These are phyloP conservation scores for Blastocystis sp. DNA, from an alignment of 352 stramenopile genomes.

Conservation along the genomic window DNA sequence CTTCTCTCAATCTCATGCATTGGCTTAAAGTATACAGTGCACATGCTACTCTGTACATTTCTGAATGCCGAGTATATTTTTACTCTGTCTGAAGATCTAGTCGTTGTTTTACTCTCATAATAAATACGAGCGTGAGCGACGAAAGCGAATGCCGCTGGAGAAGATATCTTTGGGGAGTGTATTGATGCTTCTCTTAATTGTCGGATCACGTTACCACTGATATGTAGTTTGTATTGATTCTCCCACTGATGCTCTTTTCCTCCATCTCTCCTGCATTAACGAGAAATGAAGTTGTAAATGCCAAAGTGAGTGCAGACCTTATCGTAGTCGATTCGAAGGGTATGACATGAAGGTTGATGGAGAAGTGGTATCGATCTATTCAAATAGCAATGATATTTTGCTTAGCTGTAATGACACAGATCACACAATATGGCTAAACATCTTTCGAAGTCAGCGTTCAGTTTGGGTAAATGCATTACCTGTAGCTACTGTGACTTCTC, in stretches of 20 bases:
- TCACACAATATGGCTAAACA: not conserved
- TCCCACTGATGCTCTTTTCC: constrained; percentile 55
- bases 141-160: not conserved
- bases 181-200: not conserved
- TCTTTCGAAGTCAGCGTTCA: not conserved
- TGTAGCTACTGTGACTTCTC: not conserved
- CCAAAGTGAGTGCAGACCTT: not conserved
- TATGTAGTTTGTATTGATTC: constrained; percentile 44
- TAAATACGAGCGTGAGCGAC: constrained; percentile 11
- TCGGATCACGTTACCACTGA: not conserved
- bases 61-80: not conserved
- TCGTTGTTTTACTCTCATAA: not conserved
- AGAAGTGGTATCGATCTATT: constrained; percentile 13
- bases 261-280: constrained; percentile 31
- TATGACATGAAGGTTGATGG: not conserved
- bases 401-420: constrained; percentile 8
- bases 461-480: not conserved
- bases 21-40: constrained; percentile 45
- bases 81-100: not conserved
- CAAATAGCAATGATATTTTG: constrained; percentile 11
- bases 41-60: not conserved
- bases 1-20: constrained; percentile 26
- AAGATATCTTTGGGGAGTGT: not conserved
- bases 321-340: not conserved
- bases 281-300: not conserved